Evolutionary conservation across 768 basidiomycete genomes (phyloP).

Genomic region (Galerina marginata): DNA sequence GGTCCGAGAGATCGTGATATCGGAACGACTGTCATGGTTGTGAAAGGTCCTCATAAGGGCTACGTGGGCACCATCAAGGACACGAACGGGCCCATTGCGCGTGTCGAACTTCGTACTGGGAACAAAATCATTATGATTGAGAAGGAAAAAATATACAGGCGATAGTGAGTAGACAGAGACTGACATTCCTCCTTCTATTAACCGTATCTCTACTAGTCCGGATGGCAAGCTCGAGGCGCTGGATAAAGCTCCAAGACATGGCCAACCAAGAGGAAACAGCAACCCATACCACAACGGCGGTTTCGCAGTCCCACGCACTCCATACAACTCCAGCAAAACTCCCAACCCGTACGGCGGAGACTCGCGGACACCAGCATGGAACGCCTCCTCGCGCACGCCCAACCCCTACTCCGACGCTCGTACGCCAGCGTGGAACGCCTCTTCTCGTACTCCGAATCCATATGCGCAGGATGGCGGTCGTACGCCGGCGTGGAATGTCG

Average conservation of each 20-base stretch:
- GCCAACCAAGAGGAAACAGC: constrained; percentile 29
- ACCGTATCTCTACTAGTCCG: constrained; percentile 41
- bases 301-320: constrained; percentile 34
- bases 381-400: constrained; percentile 63
- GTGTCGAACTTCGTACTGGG: constrained; percentile 89
- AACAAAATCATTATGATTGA: constrained; percentile 91
- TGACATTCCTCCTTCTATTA: background rate
- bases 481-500: constrained; percentile 72
- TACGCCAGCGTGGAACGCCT: constrained; percentile 69
- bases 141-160: constrained; percentile 75
- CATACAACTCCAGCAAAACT: constrained; percentile 52
- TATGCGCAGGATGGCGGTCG: constrained; percentile 58
- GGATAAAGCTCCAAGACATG: constrained; percentile 34
- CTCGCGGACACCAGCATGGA: constrained; percentile 63
- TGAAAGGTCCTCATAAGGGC: constrained; percentile 90
- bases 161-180: constrained; percentile 57
- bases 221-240: constrained; percentile 62
- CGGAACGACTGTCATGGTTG: constrained; percentile 76
- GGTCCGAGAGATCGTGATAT: constrained; percentile 85
- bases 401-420: constrained; percentile 65
- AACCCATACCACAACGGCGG: constrained; percentile 42
- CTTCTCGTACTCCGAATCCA: constrained; percentile 74
- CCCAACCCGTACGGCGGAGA: constrained; percentile 73
- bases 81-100: constrained; percentile 82
- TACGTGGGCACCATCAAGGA: constrained; percentile 94